Conservation (phyloP, 257 asterid species). For the Capsicum chinense region DNA sequence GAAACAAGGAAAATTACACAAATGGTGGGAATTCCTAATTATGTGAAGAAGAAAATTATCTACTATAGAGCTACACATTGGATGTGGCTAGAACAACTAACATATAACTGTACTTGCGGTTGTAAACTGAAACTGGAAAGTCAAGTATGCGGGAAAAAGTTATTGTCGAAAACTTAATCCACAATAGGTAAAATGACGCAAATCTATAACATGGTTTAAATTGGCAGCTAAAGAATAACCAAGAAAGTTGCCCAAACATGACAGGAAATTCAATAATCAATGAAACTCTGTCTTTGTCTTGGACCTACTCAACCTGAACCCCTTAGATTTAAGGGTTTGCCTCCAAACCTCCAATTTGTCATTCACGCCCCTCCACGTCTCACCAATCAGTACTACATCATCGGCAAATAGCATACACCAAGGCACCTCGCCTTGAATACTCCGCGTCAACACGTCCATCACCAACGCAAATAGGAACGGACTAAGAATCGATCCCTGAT, state of each 20-base stretch:
- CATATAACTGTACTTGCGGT: conserved; percentile 1
- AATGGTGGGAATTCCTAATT: neutral
- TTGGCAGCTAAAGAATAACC: neutral
- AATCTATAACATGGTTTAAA: neutral
- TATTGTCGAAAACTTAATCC: neutral
- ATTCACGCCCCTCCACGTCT: too few relatives aligned
- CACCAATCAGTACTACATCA: too few relatives aligned
- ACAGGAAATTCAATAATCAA: conserved; percentile 8
- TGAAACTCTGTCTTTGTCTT: neutral
- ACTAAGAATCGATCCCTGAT: too few relatives aligned
- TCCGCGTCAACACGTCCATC: too few relatives aligned
- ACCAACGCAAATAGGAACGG: too few relatives aligned
- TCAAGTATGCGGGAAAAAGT: neutral
- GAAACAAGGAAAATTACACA: neutral
- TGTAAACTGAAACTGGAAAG: neutral
- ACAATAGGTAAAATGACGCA: neutral
- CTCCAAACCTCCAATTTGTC: too few relatives aligned
- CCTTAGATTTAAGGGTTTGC: too few relatives aligned
- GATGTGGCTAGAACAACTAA: neutral
- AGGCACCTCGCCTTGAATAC: too few relatives aligned
- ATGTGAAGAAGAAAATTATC: neutral
- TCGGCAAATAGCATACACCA: too few relatives aligned
- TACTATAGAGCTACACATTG: neutral
- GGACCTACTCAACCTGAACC: too few relatives aligned
- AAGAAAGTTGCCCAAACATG: neutral